Conservation (phyloP, 1,284 basidiomycete genomes). For the Clitocybe nebularis region DNA sequence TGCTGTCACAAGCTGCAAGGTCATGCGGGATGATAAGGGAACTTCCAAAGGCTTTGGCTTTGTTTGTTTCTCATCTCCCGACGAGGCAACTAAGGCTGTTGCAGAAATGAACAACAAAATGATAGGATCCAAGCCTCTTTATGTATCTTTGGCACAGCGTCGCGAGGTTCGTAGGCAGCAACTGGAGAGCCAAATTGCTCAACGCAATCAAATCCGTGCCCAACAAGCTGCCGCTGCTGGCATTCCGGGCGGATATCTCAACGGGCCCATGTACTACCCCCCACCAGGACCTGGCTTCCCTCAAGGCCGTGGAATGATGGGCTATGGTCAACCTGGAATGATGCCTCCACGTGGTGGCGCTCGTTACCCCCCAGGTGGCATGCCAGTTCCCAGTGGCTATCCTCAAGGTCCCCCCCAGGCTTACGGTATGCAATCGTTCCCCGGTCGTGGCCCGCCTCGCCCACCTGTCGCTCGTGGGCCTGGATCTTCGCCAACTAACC, state of each 20-base stretch:
- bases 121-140: constrained; percentile 97
- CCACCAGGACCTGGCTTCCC: constrained; percentile 79
- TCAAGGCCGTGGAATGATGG: constrained; percentile 82
- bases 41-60: constrained; percentile 97
- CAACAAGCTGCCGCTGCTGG: constrained; percentile 89
- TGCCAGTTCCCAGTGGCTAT: constrained; percentile 71
- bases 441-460: constrained; percentile 51
- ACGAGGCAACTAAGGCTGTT: constrained; percentile 99
- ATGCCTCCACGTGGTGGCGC: constrained; percentile 70
- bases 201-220: constrained; percentile 93
- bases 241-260: constrained; percentile 79
- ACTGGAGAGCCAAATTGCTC: constrained; percentile 96
- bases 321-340: constrained; percentile 80
- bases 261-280: constrained; percentile 83
- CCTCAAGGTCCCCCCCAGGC: constrained; percentile 65
- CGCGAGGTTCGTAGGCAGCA: constrained; percentile 98
- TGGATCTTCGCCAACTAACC: constrained; percentile 57
- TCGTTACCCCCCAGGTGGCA: constrained; percentile 44
- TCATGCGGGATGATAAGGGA: constrained; percentile 96
- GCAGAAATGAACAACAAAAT: constrained; percentile 99
- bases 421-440: constrained; percentile 66
- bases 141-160: constrained; percentile 98
- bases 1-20: constrained; percentile 96
- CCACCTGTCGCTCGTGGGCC: constrained; percentile 55
- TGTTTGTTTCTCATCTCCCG: constrained; percentile 97